These are phyloP conservation scores for Ganoderma multipileum DNA, from an alignment of 1,284 basidiomycete species.

Conservation along the genomic window DNA sequence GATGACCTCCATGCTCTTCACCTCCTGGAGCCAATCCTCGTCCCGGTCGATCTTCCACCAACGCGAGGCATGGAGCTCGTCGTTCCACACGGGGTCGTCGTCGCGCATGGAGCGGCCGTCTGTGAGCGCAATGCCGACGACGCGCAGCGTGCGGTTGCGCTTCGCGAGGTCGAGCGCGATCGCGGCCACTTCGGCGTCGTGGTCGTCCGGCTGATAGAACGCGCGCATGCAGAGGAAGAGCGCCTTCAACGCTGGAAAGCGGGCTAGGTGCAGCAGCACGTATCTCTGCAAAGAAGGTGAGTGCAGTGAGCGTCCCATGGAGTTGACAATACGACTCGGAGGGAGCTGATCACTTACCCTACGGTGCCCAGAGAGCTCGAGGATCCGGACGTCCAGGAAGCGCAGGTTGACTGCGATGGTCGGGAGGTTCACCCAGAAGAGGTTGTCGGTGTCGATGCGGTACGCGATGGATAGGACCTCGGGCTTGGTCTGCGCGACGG, in stretches of 20 bases:
- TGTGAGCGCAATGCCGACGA: conserved; percentile 20
- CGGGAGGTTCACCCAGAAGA: conserved; percentile 20
- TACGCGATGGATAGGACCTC: conserved; percentile 21
- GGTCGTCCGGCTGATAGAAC: conserved; percentile 14
- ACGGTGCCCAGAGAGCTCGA: conserved; percentile 16
- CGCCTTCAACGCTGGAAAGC: conserved; percentile 12
- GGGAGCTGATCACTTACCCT: conserved; percentile 10
- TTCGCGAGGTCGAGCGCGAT: conserved; percentile 16
- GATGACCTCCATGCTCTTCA: neutral
- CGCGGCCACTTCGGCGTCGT: conserved; percentile 11
- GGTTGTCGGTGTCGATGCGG: conserved; percentile 17
- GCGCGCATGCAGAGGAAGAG: conserved; percentile 25
- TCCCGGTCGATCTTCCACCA: conserved; percentile 20
- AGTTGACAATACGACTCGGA: too few relatives aligned
- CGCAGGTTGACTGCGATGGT: conserved; percentile 17
- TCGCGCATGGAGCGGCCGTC: conserved; percentile 19
- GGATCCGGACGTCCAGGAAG: conserved; percentile 20
- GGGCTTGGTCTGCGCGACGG: conserved; percentile 14
- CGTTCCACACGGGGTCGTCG: conserved; percentile 21
- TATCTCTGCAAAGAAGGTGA: conserved; percentile 4
- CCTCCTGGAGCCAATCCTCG: neutral
- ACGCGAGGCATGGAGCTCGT: conserved; percentile 18
- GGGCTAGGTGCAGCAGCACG: conserved; percentile 19
- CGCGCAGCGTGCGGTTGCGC: conserved; percentile 11
- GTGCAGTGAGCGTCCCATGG: neutral